phyloP scores from a whole-genome alignment of 1,139 yeast species.

The Taphrina flavorubra region DNA sequence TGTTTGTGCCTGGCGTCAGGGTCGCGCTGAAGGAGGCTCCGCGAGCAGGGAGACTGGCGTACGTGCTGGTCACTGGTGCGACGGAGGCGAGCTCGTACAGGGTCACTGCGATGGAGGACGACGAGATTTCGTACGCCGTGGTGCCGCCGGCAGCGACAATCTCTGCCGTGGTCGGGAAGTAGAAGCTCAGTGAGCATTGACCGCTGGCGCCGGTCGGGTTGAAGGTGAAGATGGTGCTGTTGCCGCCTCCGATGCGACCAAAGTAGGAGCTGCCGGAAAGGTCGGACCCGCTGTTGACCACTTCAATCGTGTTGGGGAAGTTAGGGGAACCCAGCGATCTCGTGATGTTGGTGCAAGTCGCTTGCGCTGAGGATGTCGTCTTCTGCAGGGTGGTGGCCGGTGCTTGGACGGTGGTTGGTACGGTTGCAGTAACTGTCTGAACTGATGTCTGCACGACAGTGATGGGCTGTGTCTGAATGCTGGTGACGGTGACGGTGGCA shows the following conservation, averaged over 20 bases:
- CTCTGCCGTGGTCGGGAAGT: constrained; percentile 32
- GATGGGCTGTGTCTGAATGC: constrained; percentile 12
- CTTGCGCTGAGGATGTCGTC: constrained; percentile 19
- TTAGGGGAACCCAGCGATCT: constrained; percentile 15
- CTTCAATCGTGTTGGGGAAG: constrained; percentile 29
- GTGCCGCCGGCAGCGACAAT: constrained; percentile 23
- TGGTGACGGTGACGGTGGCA: constrained; percentile 17
- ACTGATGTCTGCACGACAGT: constrained; percentile 15
- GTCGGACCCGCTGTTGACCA: constrained; percentile 11
- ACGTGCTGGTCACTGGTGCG: constrained; percentile 23
- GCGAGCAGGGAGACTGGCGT: constrained; percentile 13
- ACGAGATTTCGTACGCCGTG: constrained; percentile 16
- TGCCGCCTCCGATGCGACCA: constrained; percentile 21
- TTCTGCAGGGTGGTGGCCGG: constrained; percentile 2
- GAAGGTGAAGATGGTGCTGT: constrained; percentile 32
- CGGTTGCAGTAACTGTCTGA: background rate
- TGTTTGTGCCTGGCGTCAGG: constrained; percentile 28
- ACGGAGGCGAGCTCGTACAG: constrained; percentile 30
- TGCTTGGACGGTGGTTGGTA: background rate
- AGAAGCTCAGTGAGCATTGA: constrained; percentile 26
- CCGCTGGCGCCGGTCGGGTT: constrained; percentile 14
- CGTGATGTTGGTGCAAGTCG: constrained; percentile 26
- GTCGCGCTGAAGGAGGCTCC: constrained; percentile 21
- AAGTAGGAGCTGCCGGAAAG: constrained; percentile 17
- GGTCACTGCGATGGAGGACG: constrained; percentile 31